Base-by-base conservation (phyloP, 306 rosid species). In the Styphnolobium japonicum region DNA sequence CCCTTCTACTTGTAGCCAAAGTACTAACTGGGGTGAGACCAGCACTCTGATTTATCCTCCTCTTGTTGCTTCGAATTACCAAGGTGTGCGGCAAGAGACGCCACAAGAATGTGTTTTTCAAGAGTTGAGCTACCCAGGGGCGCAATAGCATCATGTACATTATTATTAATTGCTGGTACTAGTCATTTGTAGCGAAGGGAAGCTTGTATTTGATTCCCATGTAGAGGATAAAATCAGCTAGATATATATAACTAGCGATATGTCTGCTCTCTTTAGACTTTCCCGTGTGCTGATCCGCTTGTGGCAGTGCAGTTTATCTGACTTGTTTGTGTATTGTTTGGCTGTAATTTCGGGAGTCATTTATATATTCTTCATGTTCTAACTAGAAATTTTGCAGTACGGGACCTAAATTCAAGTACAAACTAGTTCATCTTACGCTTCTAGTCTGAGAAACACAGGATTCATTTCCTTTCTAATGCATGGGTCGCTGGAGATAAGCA, bases 11-110 rank as follows among this genome's bases (percentile, higher is more conserved):
- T 66, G 72, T 76, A 67, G 67, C 42, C 75, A 67, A 65, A 73
- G 68, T 72, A 69, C 51, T 12, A 74, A 86, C 0, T 87, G 91
- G 91, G 86, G 87, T 19, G 89, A 86, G 79, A 84, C 78, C 37
- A 77, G 78, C 69, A 65, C 87, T 68, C 7, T 81, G 67, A 68
- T 87, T 33, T 84, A 80, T 81, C 85, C 87, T 84, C 77, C 87
- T 71, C 36, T 63, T 48, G 34, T 37, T 40, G 72, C 71, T 61
- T 84, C 85, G 5, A 72, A 77, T 56, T 66, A 69, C 34, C 77
- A 23, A 63, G 68, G 67, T 25, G 48, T 79, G 75, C 51, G 56
- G 39, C 75, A 77, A 39, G 29, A 51, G 77, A 46, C 55, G 36
- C 57, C 81, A 16, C 81, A 81, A 62, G 83, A 73, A 80, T 81